A percentile compares a stretch with the other conserved stretches of the same genome.
Conservation (phyloP, 306 rosid species). For the Carpinus viminea region DNA sequence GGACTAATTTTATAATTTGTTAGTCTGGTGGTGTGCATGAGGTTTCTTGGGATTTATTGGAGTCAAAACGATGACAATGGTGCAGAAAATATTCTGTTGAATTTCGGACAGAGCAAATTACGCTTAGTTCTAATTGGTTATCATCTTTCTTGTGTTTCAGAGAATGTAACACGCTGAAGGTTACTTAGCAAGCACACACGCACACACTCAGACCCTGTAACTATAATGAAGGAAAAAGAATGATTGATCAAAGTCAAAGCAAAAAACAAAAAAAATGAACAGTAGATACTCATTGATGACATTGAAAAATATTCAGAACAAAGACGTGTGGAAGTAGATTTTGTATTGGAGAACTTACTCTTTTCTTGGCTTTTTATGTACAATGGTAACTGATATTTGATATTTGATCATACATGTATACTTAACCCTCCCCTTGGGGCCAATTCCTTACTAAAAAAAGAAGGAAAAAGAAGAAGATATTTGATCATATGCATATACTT, state of each 20-base stretch:
- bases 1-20: background rate
- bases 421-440: background rate
- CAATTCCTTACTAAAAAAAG: too few species aligned
- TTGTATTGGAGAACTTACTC: background rate
- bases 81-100: background rate
- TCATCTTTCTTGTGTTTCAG: background rate
- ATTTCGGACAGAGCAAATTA: background rate
- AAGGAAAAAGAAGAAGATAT: too few species aligned
- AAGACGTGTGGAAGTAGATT: background rate
- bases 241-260: background rate
- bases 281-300: background rate
- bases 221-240: background rate
- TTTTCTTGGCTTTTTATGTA: background rate
- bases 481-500: background rate
- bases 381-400: background rate
- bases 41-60: background rate
- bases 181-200: background rate
- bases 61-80: background rate
- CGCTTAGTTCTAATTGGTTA: background rate
- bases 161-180: background rate
- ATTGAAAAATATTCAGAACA: background rate
- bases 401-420: background rate
- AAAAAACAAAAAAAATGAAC: background rate
- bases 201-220: background rate
- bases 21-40: background rate